Conservation (phyloP, 2,329 filamentous ascomycete genomes). For the Fusarium cyanostomum region DNA sequence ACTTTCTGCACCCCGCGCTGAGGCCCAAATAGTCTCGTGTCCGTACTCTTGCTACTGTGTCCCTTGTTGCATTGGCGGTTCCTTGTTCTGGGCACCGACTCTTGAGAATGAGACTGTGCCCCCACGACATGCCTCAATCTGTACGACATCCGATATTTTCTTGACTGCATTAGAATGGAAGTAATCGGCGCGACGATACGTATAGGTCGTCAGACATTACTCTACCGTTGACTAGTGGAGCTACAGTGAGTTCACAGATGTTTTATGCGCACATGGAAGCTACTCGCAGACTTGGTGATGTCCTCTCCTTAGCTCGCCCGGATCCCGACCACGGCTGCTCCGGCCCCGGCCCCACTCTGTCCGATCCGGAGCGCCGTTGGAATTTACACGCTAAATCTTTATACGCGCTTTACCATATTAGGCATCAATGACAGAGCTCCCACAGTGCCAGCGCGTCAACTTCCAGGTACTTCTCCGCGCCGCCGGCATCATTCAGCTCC, state of each 20-base stretch:
- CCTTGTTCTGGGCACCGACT: not conserved
- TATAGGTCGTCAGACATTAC: not conserved
- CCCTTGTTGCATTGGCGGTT: not conserved
- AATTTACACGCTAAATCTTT: not conserved
- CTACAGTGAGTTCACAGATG: not conserved
- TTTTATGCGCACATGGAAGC: not conserved
- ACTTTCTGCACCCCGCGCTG: not conserved
- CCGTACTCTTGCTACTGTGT: not conserved
- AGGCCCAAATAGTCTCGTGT: not conserved
- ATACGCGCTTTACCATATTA: not conserved
- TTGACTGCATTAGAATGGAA: not conserved
- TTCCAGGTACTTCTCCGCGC: not conserved
- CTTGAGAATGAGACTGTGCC: not conserved
- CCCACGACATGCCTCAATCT: not conserved
- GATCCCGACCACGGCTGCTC: not conserved
- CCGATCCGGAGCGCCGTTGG: not conserved
- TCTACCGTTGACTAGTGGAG: not conserved
- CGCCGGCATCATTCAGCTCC: not conserved
- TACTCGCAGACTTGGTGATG: not conserved
- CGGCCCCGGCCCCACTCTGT: not conserved
- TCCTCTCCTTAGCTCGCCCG: not conserved
- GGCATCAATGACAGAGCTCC: not conserved
- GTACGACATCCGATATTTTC: not conserved
- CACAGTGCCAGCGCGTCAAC: not conserved
- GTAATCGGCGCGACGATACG: not conserved